Conservation (phyloP, 2,329 filamentous ascomycete genomes). For the Penicillium sp. region DNA sequence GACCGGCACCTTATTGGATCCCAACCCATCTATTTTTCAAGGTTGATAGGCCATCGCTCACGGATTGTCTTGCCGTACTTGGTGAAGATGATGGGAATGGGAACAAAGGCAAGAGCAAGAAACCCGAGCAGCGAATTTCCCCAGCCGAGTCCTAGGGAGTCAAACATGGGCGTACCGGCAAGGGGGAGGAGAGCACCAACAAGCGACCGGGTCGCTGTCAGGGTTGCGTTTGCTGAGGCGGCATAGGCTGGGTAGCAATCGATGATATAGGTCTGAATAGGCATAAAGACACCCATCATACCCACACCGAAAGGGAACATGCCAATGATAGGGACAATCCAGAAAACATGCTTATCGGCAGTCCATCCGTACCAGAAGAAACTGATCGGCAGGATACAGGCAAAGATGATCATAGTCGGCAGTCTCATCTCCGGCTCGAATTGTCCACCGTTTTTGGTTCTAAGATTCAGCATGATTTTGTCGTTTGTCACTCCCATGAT, state of each 20-base stretch:
- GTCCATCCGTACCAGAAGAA: constrained; percentile 61
- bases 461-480: constrained; percentile 24
- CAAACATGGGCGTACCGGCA: constrained; percentile 17
- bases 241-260: constrained; percentile 53
- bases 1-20: background rate
- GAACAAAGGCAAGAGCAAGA: constrained; percentile 17
- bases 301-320: constrained; percentile 56
- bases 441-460: constrained; percentile 35
- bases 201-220: constrained; percentile 56
- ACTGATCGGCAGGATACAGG: constrained; percentile 54
- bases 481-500: constrained; percentile 36
- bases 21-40: constrained; percentile 2
- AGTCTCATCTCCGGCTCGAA: constrained; percentile 50
- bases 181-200: constrained; percentile 21
- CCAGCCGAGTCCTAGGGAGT: constrained; percentile 17
- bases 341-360: constrained; percentile 52
- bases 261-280: constrained; percentile 63
- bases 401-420: constrained; percentile 55
- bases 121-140: constrained; percentile 23
- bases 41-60: constrained; percentile 13
- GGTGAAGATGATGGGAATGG: constrained; percentile 12
- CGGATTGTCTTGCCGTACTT: constrained; percentile 14
- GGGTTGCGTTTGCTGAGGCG: constrained; percentile 53
- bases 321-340: constrained; percentile 61
- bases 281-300: constrained; percentile 51